Evolutionary conservation across 2,329 filamentous ascomycete species (phyloP).

Genomic region (Arthrobotrys entomopaga): DNA sequence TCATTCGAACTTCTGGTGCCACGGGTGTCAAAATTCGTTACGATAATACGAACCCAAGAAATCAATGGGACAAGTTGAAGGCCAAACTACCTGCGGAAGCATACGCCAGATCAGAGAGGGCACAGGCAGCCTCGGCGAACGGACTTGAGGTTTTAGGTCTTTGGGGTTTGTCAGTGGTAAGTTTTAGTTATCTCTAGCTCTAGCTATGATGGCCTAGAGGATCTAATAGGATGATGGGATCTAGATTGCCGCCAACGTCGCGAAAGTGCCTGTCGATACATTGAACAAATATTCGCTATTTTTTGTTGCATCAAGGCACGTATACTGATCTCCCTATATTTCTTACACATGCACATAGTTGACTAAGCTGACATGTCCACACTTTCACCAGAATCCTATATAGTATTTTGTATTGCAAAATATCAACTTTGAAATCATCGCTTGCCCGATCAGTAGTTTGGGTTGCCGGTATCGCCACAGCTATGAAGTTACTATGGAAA

Average conservation of each 20-base stretch:
- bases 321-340: neutral
- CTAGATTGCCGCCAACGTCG: neutral
- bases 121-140: slow-evolving; percentile 21
- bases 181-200: neutral
- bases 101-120: slow-evolving; percentile 16
- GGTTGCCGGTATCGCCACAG: slow-evolving; percentile 19
- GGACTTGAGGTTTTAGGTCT: slow-evolving; percentile 15
- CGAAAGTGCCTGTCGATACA: neutral
- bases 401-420: slow-evolving; percentile 24
- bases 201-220: neutral
- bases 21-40: neutral
- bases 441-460: slow-evolving; percentile 14
- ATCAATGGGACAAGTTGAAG: slow-evolving; percentile 25
- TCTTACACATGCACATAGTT: neutral
- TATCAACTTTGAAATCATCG: slow-evolving; percentile 8
- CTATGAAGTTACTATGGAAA: slow-evolving; percentile 20
- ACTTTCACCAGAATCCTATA: slow-evolving; percentile 15
- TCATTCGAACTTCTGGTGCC: neutral
- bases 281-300: neutral
- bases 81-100: slow-evolving; percentile 14
- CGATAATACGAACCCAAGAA: slow-evolving; percentile 28
- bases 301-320: neutral
- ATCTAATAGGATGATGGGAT: neutral
- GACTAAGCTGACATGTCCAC: neutral
- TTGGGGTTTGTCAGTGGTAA: slow-evolving; percentile 29